Base-by-base conservation (phyloP, 2,329 filamentous ascomycete genomes). In the Botrytis galanthina region DNA sequence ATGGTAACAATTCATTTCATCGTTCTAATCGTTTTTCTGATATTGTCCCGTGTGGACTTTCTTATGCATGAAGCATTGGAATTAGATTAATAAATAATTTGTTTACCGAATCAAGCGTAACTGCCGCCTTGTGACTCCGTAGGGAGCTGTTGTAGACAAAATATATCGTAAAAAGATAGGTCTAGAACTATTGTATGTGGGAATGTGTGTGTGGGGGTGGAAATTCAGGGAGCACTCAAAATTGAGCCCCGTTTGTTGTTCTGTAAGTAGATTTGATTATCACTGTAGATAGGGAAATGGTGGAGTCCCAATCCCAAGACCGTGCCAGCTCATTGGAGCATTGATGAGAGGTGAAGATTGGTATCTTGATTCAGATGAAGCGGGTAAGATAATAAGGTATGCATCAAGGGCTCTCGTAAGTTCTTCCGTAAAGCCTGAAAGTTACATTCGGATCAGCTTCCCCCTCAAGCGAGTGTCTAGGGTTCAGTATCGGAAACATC, bases 81-180 rank as follows among this genome's bases (percentile, higher is more conserved):
- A 67, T 44, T 48, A 72, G 51, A 72, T 72, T 72, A 67, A 72
- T 54, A 20, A 68, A 54, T 54, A 37, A 67, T 29, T 46, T 46
- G 61, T 32, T 72, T 68, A 57, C 61, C 70, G 51, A 62, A 72
- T 57, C 61, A 72, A 68, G 70, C 61, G 61, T 72, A 68, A 72
- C 70, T 68, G 62, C 70, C 70, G 61, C 70, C 70, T 66, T 68
- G 64, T 68, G 42, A 68, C 64, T 54, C 39, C 29, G 39, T 64
- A 64, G 39, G 16, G 39, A 64, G 61, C 64, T 54, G 64, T 22
- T 67, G 35, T 39, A 35, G 22, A 67, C 59, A 71, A 42, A 68
- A 59, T 26, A 46, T 72, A 68, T 72, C 16, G 48, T 59, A 72
- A 70, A 48, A 72, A 72, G 39, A 60, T 39, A 67, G 48, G 61